These are phyloP conservation scores for Monilinia polystroma DNA, from an alignment of 2,329 filamentous ascomycete genomes.

Conservation along the genomic window DNA sequence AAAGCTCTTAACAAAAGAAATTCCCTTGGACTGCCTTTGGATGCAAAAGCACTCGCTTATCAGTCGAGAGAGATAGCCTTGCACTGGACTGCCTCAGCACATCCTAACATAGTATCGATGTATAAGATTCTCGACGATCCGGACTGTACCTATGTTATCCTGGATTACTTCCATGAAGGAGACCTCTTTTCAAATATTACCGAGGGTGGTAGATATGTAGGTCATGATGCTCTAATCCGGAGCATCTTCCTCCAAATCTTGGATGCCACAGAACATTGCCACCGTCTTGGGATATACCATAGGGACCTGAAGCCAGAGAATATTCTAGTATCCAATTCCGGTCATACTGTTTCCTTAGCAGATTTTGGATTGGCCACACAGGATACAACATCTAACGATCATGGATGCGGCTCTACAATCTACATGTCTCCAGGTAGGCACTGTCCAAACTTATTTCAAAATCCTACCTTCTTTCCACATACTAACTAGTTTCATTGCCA, in stretches of 20 bases:
- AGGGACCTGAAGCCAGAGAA: constrained; percentile 98
- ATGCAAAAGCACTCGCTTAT: constrained; percentile 82
- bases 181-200: constrained; percentile 98
- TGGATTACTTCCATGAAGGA: constrained; percentile 96
- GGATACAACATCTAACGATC: constrained; percentile 82
- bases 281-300: constrained; percentile 91
- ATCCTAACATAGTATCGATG: constrained; percentile 91
- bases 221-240: constrained; percentile 85
- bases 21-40: constrained; percentile 65
- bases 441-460: constrained; percentile 11
- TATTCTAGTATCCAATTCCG: constrained; percentile 85
- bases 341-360: constrained; percentile 88
- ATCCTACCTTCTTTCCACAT: constrained; percentile 16
- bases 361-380: constrained; percentile 95
- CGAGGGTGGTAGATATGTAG: constrained; percentile 87
- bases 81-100: constrained; percentile 83
- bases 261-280: constrained; percentile 95
- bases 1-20: constrained; percentile 96
- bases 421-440: constrained; percentile 98
- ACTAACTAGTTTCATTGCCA: constrained; percentile 45
- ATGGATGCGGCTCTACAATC: constrained; percentile 96
- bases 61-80: constrained; percentile 91
- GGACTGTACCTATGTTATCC: constrained; percentile 92
- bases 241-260: constrained; percentile 90
- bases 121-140: constrained; percentile 87